Percentiles rank a stretch among this genome's conserved stretches.
Evolutionary conservation across 352 stramenopile species (phyloP).

Genomic region (Globisporangium emineosum): DNA sequence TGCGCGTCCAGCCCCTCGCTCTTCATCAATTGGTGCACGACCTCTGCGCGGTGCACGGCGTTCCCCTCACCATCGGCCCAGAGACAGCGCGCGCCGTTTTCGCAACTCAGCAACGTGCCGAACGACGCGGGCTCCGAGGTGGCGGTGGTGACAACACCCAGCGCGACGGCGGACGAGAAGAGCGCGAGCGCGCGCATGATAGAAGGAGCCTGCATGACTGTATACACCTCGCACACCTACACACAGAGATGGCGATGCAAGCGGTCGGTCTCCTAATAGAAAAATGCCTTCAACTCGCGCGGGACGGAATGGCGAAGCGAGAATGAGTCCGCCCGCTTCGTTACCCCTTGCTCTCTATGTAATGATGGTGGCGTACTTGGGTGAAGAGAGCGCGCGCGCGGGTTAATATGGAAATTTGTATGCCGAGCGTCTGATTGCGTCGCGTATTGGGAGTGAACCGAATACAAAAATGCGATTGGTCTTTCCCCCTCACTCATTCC

Average conservation of each 20-base stretch:
- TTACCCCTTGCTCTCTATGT: background rate
- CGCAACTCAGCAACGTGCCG: constrained; percentile 56
- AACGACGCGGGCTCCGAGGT: constrained; percentile 27
- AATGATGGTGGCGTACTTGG: background rate
- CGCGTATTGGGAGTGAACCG: background rate
- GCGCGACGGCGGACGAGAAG: constrained; percentile 8
- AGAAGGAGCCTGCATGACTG: constrained; percentile 6
- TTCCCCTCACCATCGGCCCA: constrained; percentile 48
- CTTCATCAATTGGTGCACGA: constrained; percentile 63
- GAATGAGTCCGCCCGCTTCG: background rate
- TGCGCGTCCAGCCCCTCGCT: constrained; percentile 33
- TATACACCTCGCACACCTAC: background rate
- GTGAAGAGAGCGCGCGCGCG: background rate
- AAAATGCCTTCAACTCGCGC: background rate
- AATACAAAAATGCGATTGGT: background rate
- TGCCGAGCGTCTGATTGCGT: constrained; percentile 8
- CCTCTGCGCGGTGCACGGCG: constrained; percentile 29
- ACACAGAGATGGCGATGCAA: background rate
- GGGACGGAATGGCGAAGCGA: background rate
- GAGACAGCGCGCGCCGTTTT: constrained; percentile 30
- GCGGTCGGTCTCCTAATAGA: constrained; percentile 9
- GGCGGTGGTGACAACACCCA: constrained; percentile 6
- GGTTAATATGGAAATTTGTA: constrained; percentile 7
- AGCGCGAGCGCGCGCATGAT: constrained; percentile 12
- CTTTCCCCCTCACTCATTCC: background rate